These are phyloP conservation scores for Wickerhamomyces sp. DNA, from an alignment of 1,139 yeast genomes.

Conservation along the genomic window DNA sequence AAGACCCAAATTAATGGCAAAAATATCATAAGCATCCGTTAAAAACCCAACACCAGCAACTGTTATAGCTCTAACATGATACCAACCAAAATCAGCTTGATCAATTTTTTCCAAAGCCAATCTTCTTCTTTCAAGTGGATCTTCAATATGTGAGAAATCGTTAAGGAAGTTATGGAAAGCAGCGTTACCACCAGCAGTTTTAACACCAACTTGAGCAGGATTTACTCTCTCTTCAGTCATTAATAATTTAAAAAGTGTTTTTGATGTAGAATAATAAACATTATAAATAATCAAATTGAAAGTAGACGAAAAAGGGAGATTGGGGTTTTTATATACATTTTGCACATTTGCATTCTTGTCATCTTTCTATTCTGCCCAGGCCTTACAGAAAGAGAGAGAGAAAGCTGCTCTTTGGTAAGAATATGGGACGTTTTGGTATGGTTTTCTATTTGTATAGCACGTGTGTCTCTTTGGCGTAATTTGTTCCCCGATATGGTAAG, in stretches of 20 bases:
- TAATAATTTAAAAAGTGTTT: neutral
- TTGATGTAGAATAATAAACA: neutral
- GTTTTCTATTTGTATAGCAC: no score
- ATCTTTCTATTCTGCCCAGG: no score
- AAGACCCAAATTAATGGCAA: slow-evolving; percentile 79
- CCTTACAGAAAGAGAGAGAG: neutral
- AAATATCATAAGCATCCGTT: slow-evolving; percentile 89
- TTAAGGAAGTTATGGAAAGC: slow-evolving; percentile 85
- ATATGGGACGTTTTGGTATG: neutral
- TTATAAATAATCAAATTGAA: neutral
- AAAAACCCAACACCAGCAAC: slow-evolving; percentile 95
- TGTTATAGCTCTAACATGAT: slow-evolving; percentile 78
- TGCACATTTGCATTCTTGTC: neutral
- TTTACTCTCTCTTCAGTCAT: slow-evolving; percentile 17
- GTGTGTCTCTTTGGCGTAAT: neutral
- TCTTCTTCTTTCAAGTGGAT: slow-evolving; percentile 86
- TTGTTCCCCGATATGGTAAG: no score
- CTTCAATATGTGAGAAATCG: slow-evolving; percentile 79
- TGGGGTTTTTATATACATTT: neutral
- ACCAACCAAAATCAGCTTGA: slow-evolving; percentile 81
- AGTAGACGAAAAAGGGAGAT: neutral
- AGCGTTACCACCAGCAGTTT: slow-evolving; percentile 75
- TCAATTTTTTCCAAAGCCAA: slow-evolving; percentile 86
- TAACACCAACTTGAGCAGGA: slow-evolving; percentile 24
- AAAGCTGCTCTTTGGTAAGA: neutral